Evolutionary conservation across 805 yeast genomes (phyloP), one percentile per base, ranked within the genome.

Genomic region (Brettanomyces custersianus): DNA sequence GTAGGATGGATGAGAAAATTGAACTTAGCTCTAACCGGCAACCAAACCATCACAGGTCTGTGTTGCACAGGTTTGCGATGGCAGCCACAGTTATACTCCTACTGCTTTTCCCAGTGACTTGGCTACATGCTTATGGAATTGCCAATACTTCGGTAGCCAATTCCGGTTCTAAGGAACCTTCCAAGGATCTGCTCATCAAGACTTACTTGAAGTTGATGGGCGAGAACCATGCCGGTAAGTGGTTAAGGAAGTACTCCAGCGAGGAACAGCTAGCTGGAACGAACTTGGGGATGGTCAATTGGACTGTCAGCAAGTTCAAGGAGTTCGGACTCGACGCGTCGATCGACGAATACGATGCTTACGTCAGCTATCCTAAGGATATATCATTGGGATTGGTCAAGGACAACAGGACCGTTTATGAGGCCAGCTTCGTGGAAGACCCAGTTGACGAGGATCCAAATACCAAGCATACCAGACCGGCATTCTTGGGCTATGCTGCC

Each of bases 401-500:
- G 3, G 12, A 24, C 8, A 21, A 15, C 30, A 25, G 48, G 0
- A 52, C 71, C 7, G 51, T 66, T 23, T 73, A 66, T 49, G 60
- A 64, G 38, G 81, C 90, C 6, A 56, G 72, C 4, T 59, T 82
- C 35, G 57, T 60, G 33, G 76, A 73, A 43, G 80, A 75, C 43
- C 54, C 40, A 49, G 56, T 53, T 3, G 44, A 51, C 11, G 72
- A 70, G 27, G 82, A 76, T 49, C 65, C 70, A 11, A 68, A 73
- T 10, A 58, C 78, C 1, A 47, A 49, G 7, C 72, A 67, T 40
- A 55, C 66, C 24, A 68, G 79, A 19, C 88, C 87, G 11, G 77
- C 86, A 0, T 83, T 82, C 61, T 78, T 79, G 51, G 87, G 85
- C 2, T 82, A 79, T 48, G 75, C 84, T 4, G 87, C 83, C 8